These are phyloP conservation scores for Fragaria vesca DNA, from an alignment of 306 rosid species.

Conservation along the genomic window DNA sequence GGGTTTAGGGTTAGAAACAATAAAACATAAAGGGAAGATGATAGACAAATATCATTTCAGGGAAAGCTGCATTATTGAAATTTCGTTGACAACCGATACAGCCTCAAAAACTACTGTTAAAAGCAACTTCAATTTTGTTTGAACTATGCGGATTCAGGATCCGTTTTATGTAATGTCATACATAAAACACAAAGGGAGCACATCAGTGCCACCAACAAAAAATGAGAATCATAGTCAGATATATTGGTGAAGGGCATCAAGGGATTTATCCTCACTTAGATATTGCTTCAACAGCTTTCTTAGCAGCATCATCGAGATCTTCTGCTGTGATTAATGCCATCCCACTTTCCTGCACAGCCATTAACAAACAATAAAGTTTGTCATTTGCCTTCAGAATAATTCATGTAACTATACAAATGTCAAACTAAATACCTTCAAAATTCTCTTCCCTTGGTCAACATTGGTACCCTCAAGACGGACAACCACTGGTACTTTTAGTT, in stretches of 20 bases:
- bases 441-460: slow-evolving; percentile 91
- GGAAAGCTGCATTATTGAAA: slow-evolving; percentile 2
- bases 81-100: slow-evolving; percentile 2
- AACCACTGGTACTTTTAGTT: slow-evolving; percentile 84
- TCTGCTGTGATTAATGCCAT: slow-evolving; percentile 87
- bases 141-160: slow-evolving; percentile 13
- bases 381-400: slow-evolving; percentile 22
- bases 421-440: slow-evolving; percentile 50
- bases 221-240: slow-evolving; percentile 26
- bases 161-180: slow-evolving; percentile 20
- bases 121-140: slow-evolving; percentile 16
- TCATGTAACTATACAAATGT: background rate
- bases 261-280: slow-evolving; percentile 43
- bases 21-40: too few relatives aligned
- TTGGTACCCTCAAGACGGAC: slow-evolving; percentile 99
- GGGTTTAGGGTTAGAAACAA: too few relatives aligned
- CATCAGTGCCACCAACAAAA: slow-evolving; percentile 19
- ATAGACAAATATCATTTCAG: background rate
- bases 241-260: slow-evolving; percentile 22
- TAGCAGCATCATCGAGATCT: slow-evolving; percentile 98
- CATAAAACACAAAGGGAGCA: slow-evolving; percentile 14
- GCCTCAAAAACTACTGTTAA: slow-evolving; percentile 1
- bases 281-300: slow-evolving; percentile 82
- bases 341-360: slow-evolving; percentile 83
- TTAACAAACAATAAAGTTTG: slow-evolving; percentile 14